Evolutionary conservation across 139 green algal genomes (phyloP), one percentile per base, ranked within the genome.

Genomic region (Spirogloea muscicola): DNA sequence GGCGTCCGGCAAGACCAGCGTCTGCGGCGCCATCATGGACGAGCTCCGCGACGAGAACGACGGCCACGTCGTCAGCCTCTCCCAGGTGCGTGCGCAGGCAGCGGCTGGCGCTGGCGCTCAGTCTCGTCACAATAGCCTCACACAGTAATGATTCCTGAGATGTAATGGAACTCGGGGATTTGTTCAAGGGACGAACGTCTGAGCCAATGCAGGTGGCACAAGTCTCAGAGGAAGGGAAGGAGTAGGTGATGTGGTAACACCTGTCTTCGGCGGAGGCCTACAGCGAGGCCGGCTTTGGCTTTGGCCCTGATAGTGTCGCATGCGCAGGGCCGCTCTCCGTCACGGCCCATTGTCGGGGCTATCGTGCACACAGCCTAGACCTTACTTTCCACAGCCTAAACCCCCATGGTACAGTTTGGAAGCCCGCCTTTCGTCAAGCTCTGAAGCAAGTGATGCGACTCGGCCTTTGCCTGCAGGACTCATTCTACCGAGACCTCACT

Each of bases 401-500:
- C 21, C 21, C 21, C 46, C n/a, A 31, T 55, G n/a, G n/a, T 55
- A 21, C n/a, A 55, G 21, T 55, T n/a, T n/a, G 46, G n/a, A 21
- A 55, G n/a, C 46, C 46, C 21, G n/a, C 21, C 21, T n/a, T 55
- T 21, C n/a, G n/a, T 55, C 21, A 31, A 21, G n/a, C 21, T 55
- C n/a, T n/a, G 21, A 31, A 21, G 21, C n/a, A 31, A 55, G n/a
- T 55, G 46, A 31, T 55, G 21, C n/a, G 46, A 21, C 46, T 31
- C 21, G 46, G 21, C 21, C 46, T 31, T 55, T 21, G 46, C 21
- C 77, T 49, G 21, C 90, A 96, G 82, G 94, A 98, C 79, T 91
- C 84, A 0, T 98, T 96, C 81, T 98, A 98, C 82, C 74, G 88
- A 38, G 84, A 85, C 36, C 73, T 91, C 13, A 88, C 86, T 2